Percentiles rank a stretch among this genome's conserved stretches.
These are phyloP conservation scores for Coniochaeta sp. DNA, from an alignment of 2,329 filamentous ascomycete species.

Conservation along the genomic window DNA sequence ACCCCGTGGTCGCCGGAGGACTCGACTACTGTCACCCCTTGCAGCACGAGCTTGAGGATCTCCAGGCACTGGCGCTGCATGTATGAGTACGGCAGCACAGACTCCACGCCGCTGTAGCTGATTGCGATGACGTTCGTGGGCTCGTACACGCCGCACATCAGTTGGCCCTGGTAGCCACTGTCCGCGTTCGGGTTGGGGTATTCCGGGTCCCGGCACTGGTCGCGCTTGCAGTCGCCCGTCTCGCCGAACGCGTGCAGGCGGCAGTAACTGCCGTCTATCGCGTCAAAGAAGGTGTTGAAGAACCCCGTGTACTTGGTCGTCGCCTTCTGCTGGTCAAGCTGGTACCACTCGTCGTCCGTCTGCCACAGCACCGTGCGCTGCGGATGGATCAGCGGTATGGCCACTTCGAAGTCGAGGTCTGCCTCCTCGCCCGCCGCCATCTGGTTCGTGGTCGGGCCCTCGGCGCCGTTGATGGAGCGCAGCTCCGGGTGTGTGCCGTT, in stretches of 20 bases:
- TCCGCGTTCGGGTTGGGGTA: conserved; percentile 34
- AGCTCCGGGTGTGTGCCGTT: conserved; percentile 21
- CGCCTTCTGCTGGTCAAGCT: conserved; percentile 9
- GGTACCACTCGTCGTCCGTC: conserved; percentile 33
- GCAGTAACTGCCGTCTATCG: conserved; percentile 43
- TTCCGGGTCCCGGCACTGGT: conserved; percentile 32
- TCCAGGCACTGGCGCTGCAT: conserved; percentile 39
- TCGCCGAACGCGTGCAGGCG: conserved; percentile 37
- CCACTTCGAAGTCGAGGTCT: conserved; percentile 27
- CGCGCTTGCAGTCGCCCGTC: conserved; percentile 29
- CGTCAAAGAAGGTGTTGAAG: conserved; percentile 33
- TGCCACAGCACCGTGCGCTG: conserved; percentile 30
- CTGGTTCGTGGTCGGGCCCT: conserved; percentile 8
- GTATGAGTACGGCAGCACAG: conserved; percentile 42
- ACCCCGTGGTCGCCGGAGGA: conserved; percentile 38
- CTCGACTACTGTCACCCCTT: conserved; percentile 35
- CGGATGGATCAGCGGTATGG: conserved; percentile 29
- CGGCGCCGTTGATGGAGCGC: conserved; percentile 21
- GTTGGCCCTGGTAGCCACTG: conserved; percentile 37
- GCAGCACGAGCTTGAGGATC: conserved; percentile 42
- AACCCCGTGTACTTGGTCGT: conserved; percentile 11
- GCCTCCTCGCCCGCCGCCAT: conserved; percentile 21
- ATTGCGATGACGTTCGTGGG: conserved; percentile 48
- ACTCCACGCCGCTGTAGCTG: conserved; percentile 45
- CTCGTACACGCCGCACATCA: conserved; percentile 25